Conservation (phyloP, 1,284 basidiomycete genomes). For the Leccinum cinnamomeum region DNA sequence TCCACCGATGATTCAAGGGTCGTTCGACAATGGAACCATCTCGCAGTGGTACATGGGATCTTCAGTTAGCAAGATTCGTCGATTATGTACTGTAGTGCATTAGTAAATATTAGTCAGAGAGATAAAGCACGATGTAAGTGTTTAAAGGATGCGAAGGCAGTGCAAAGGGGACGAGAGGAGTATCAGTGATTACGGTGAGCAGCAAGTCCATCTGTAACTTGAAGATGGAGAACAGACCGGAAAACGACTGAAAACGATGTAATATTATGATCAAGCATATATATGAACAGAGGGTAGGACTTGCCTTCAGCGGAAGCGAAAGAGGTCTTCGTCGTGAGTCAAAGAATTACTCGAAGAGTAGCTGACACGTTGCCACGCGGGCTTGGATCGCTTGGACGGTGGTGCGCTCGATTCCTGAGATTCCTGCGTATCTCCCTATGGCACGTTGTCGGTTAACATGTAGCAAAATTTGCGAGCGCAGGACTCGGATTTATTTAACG, state of each 20-base stretch:
- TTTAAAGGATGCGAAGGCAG: not conserved
- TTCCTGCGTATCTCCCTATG: not conserved
- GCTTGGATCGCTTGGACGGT: not conserved
- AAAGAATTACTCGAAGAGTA: not conserved
- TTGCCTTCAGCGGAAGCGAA: not conserved
- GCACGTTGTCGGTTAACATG: not conserved
- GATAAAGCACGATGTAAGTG: not conserved
- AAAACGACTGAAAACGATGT: not conserved
- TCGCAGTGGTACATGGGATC: not conserved
- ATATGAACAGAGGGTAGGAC: not conserved
- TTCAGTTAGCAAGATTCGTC: not conserved
- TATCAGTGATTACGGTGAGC: not conserved
- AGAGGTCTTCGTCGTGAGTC: not conserved
- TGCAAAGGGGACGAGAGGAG: not conserved
- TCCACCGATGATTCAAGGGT: not conserved
- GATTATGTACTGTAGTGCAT: not conserved
- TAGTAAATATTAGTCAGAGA: not conserved
- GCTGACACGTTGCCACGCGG: not conserved
- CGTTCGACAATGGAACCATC: not conserved
- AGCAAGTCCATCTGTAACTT: not conserved
- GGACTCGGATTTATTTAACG: not conserved
- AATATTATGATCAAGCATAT: not conserved
- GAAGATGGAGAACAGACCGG: not conserved
- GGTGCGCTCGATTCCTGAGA: not conserved
- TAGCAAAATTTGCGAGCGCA: not conserved